Evolutionary conservation across 805 yeast species (phyloP), one percentile per base, ranked within the genome.

Genomic region (Peterozyma xylosa): DNA sequence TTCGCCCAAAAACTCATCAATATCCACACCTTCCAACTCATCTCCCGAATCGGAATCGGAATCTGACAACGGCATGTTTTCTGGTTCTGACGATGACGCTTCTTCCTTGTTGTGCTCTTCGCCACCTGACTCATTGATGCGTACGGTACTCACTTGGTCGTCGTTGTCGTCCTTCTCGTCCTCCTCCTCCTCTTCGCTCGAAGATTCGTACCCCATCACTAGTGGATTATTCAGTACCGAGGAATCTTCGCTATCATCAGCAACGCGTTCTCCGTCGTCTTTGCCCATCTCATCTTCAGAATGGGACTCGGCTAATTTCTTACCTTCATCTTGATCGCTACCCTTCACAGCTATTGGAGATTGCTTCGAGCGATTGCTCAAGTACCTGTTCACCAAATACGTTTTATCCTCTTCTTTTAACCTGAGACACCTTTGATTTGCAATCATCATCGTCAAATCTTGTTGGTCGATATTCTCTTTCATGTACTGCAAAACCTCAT

Each of bases 381-480:
- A 29, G 34, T 44, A 44, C 34, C 21, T 30, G 9, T 30, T 15
- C 17, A 11, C 6, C n/a, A 40, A 5, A 36, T 32, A 14, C 29
- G 37, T 32, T 17, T 30, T n/a, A 33, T 45, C 44, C 4, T 9
- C 9, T 33, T 37, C 38, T 4, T 30, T 14, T 3, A 45, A 15
- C 10, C 47, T 44, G 37, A 66, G 47, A 1, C 74, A 74, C 30
- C 74, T 50, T 11, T 68, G 61, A 39, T 58, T 58, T 1, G 73
- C 73, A 10, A 66, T 53, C 35, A 63, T 45, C 30, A 59, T 33
- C 1, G 68, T 42, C 11, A 70, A 39, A 39, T 55, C 48, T 21
- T 50, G 40, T 14, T 51, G 51, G 16, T 57, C 42, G 9, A 51
- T 18, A 2, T 46, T 38, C 2, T 58, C 49, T 18, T 70, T 34